Evolutionary conservation across 768 basidiomycete genomes (phyloP).

Genomic region (Mycena metata): DNA sequence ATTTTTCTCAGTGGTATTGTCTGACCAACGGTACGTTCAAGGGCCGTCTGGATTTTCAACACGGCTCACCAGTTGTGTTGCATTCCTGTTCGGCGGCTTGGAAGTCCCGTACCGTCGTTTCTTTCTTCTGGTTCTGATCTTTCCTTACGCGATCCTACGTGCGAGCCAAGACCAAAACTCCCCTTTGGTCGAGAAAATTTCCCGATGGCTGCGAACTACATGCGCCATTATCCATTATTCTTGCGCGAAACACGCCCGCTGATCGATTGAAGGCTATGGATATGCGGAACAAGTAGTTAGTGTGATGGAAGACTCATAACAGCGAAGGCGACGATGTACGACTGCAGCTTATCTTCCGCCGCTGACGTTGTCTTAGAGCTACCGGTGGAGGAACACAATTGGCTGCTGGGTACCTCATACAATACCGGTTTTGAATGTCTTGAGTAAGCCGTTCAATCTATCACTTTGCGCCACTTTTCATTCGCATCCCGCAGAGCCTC

Average conservation of each 20-base stretch:
- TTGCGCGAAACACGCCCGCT: constrained; percentile 73
- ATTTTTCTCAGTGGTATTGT: constrained; percentile 77
- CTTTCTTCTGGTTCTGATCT: constrained; percentile 27
- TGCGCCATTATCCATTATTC: constrained; percentile 86
- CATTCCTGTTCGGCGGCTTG: constrained; percentile 80
- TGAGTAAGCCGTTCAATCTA: constrained; percentile 65
- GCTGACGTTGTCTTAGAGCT: constrained; percentile 59
- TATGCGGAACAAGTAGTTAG: constrained; percentile 84
- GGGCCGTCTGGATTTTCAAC: constrained; percentile 15
- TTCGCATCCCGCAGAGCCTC: constrained; percentile 64
- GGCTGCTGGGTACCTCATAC: constrained; percentile 86
- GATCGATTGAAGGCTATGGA: constrained; percentile 84
- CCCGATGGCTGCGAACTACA: constrained; percentile 89
- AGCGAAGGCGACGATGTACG: constrained; percentile 64
- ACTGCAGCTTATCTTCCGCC: background rate
- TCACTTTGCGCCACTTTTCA: constrained; percentile 24
- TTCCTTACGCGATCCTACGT: constrained; percentile 77
- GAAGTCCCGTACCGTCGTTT: constrained; percentile 62
- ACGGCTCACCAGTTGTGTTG: constrained; percentile 23
- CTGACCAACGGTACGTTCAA: constrained; percentile 73
- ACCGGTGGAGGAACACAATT: constrained; percentile 89
- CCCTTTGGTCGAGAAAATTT: constrained; percentile 84
- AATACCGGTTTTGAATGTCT: constrained; percentile 90
- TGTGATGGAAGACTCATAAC: constrained; percentile 80
- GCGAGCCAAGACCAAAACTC: constrained; percentile 75